Evolutionary conservation across 2,329 filamentous ascomycete species (phyloP), one percentile per base, ranked within the genome.

Genomic region (Aspergillus awamori): DNA sequence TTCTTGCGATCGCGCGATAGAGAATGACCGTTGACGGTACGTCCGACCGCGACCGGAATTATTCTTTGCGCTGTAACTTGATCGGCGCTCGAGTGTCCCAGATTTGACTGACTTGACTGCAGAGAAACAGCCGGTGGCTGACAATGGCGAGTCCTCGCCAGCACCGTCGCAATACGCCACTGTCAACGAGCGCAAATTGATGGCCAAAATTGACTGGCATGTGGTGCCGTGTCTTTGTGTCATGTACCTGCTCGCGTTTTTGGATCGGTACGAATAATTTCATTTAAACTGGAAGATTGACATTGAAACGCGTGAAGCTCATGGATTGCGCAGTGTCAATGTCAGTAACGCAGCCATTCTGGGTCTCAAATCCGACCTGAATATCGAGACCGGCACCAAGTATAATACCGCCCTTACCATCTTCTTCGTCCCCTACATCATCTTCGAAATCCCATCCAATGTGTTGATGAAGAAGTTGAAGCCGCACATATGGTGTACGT

Each of bases 321-420:
- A 36, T 36, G 10, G 11, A 36, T 13, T 36, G 33, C 28, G 13
- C 55, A 75, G 89, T 47, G 88, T 91, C 71, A 93, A 93, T 74
- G 90, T 93, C 67, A 87, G 87, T 72, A 92, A 92, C 74, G 90
- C 89, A 26, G 84, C 83, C 43, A 81, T 89, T 30, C 91, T 90
- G 63, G 81, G 83, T 22, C 79, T 93, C n/a, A 78, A 80, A 26
- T 70, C 81, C 6, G 89, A 92, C 65, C 80, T 93, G 1, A 63
- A 79, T 2, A 82, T 92, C 17, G 73, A 52, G 1, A 64, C 63
- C 0, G 76, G 81, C 17, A 78, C 70, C 5, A 76, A 89, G 70
- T 92, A 89, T 78, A 92, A 91, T 73, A 89, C 86, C 15, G 87
- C 87, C 1, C 80, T 93, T 58, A 89, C 87, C 63, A 90, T 93